Evolutionary conservation across 257 asterid species (phyloP).

Genomic region (Verbena officinalis): DNA sequence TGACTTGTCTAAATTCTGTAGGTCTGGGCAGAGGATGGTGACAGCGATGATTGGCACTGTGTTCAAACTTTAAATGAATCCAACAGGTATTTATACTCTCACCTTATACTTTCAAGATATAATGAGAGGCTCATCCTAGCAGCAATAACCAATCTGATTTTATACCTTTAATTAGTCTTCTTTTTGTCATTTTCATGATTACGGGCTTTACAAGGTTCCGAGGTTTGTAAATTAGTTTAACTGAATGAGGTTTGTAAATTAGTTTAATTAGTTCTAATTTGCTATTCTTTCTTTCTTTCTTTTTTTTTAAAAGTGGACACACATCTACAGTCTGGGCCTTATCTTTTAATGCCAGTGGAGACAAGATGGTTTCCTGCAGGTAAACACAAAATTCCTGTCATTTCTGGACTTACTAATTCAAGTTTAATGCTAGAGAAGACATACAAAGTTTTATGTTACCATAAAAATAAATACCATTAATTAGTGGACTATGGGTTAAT

Average conservation of each 20-base stretch:
- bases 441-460: conserved; percentile 11
- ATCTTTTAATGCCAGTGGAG: conserved; percentile 70
- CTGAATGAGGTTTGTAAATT: conserved; percentile 14
- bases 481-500: conserved; percentile 22
- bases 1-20: conserved; percentile 36
- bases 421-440: neutral
- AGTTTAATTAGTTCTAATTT: conserved; percentile 17
- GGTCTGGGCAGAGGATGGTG: conserved; percentile 83
- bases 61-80: conserved; percentile 75
- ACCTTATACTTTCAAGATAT: neutral
- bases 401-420: conserved; percentile 14
- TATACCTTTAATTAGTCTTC: conserved; percentile 2
- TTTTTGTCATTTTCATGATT: conserved; percentile 10
- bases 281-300: conserved; percentile 4
- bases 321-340: conserved; percentile 90
- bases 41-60: conserved; percentile 79
- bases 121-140: neutral
- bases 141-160: neutral
- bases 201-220: conserved; percentile 1
- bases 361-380: conserved; percentile 96
- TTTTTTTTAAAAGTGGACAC: conserved; percentile 76
- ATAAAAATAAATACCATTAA: conserved; percentile 5
- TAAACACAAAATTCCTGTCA: conserved; percentile 37
- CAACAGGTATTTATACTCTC: conserved; percentile 48
- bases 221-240: neutral